Percentiles rank a stretch among this genome's conserved stretches.
Evolutionary conservation across 257 asterid genomes (phyloP).

Genomic region (Solanum bulbocastanum): DNA sequence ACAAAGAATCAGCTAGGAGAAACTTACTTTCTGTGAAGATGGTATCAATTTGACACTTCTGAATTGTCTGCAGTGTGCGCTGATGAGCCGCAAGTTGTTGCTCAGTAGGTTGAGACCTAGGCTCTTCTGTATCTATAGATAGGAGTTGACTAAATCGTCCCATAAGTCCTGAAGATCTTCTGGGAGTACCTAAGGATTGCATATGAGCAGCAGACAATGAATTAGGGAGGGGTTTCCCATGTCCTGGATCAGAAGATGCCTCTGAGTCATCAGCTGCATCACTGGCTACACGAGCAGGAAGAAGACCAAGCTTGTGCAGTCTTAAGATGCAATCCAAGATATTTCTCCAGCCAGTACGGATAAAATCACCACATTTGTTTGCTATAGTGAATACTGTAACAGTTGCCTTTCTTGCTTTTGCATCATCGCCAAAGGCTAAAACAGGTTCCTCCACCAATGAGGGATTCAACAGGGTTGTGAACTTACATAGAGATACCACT

Average conservation of each 20-base stretch:
- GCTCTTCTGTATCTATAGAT: slow-evolving; percentile 89
- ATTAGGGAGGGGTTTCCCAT: slow-evolving; percentile 72
- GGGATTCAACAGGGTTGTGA: slow-evolving; percentile 80
- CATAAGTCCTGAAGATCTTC: slow-evolving; percentile 94
- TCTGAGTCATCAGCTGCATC: slow-evolving; percentile 94
- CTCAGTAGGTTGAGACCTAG: slow-evolving; percentile 89
- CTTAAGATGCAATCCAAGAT: slow-evolving; percentile 83
- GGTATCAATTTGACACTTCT: slow-evolving; percentile 88
- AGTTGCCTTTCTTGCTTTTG: slow-evolving; percentile 93
- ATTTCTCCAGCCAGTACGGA: slow-evolving; percentile 95
- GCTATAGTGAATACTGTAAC: slow-evolving; percentile 88
- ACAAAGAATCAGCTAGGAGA: slow-evolving; percentile 69
- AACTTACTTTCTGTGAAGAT: slow-evolving; percentile 93
- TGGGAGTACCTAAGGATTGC: slow-evolving; percentile 79
- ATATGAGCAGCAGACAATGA: slow-evolving; percentile 66
- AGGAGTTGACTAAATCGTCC: slow-evolving; percentile 94
- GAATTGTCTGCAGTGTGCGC: slow-evolving; percentile 88
- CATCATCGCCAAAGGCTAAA: slow-evolving; percentile 88
- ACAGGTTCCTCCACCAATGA: slow-evolving; percentile 90
- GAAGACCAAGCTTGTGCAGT: slow-evolving; percentile 91
- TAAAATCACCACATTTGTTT: slow-evolving; percentile 82
- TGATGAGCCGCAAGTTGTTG: slow-evolving; percentile 97
- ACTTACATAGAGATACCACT: slow-evolving; percentile 87
- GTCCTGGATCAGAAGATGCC: slow-evolving; percentile 70
- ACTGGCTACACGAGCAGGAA: slow-evolving; percentile 96